Base-by-base conservation (phyloP, 129 eudicot species). In the Ambrosia artemisiifolia region DNA sequence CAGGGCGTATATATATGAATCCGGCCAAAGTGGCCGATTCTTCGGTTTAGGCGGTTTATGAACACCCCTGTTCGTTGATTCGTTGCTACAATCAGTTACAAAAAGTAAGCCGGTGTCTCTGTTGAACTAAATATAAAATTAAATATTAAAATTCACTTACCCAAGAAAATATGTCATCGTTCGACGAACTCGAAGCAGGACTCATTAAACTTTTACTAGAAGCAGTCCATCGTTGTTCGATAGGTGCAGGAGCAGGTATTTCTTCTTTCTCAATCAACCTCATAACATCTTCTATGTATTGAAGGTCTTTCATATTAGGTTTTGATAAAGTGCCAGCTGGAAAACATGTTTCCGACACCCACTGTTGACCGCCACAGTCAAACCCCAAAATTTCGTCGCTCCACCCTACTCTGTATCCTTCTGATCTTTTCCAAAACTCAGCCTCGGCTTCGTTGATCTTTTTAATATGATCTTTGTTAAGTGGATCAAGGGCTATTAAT, bases 301-400 rank as follows among this genome's bases (percentile, higher is more conserved):
- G 90, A 14, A 94, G 75, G 59, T 94, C 99, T 73, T 90, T 88
- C 96, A 94, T 87, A 64, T 83, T 94, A 1, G 97, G 99, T 54
- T 88, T 88, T 6, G 89, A 81, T 36, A 94, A 62, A 68, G 97
- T 90, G 72, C 99, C 99, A 75, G 96, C 96, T 0, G 96, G 97
- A 71, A 94, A 94, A 76, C 99, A 94, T 1, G 82, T 90, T 75
- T 94, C 99, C 11, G 99, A 94, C 56, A 94, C 99, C 99, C 99
- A 94, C 32, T 94, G 99, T 75, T 90, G 97, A 56, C 99, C 99
- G 38, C 99, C 99, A 83, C 99, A 94, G 74, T 94, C 99, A 77
- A 94, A 94, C 60, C 99, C 99, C 73, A 94, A 63, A 43, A 94
- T 94, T 74, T 94, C 99, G 73, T 94, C 99, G 53, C 99, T 90